These are phyloP conservation scores for Coelastrella sp. DNA, from an alignment of 139 green algal species.

Conservation along the genomic window DNA sequence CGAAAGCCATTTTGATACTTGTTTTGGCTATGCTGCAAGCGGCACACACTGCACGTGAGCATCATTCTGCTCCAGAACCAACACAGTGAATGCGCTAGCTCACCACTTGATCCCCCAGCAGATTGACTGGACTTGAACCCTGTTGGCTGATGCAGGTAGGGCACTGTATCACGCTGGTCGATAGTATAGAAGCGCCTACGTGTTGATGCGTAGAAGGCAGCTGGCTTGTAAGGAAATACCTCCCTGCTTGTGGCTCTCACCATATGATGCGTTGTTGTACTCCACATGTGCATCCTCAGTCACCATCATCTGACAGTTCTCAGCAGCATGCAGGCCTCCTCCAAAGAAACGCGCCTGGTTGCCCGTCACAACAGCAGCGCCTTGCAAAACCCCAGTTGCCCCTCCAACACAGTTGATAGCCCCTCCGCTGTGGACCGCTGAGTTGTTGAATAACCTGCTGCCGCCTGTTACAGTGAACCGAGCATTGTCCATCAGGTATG, in stretches of 20 bases:
- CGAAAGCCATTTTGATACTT: too few relatives aligned
- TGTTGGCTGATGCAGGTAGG: too few relatives aligned
- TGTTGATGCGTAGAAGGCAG: too few relatives aligned
- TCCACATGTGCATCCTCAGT: neutral
- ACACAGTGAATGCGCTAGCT: too few relatives aligned
- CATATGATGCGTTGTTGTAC: constrained; percentile 5
- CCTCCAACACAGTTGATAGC: neutral
- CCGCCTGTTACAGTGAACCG: neutral
- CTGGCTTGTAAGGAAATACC: too few relatives aligned
- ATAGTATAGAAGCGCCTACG: too few relatives aligned
- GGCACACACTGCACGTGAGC: too few relatives aligned
- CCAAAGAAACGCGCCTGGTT: constrained; percentile 2
- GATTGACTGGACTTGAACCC: too few relatives aligned
- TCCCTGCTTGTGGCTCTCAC: neutral
- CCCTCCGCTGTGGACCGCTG: neutral
- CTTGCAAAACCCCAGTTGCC: neutral
- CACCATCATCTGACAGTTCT: neutral
- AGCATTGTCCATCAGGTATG: neutral
- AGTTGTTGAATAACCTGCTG: neutral
- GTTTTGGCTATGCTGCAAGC: too few relatives aligned
- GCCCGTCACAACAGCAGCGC: neutral
- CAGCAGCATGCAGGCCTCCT: neutral
- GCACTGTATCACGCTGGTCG: too few relatives aligned
- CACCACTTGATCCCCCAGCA: too few relatives aligned
- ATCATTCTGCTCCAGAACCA: too few relatives aligned